These are phyloP conservation scores for Phytopythium cucurbitacearum DNA, from an alignment of 352 stramenopile species.

Conservation along the genomic window DNA sequence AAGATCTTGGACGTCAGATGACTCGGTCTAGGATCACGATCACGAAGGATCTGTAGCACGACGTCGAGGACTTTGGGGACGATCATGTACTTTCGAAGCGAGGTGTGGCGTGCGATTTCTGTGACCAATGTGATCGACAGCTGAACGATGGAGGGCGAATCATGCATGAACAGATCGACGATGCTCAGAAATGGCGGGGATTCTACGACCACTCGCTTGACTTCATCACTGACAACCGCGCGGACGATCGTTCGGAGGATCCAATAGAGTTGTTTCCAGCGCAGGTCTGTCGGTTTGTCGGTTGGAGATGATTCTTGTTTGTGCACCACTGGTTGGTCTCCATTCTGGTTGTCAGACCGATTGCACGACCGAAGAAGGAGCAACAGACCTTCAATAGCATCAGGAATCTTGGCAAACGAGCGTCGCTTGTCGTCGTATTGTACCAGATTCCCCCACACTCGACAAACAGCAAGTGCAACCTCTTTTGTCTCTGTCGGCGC, in stretches of 20 bases:
- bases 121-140: conserved; percentile 34
- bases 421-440: conserved; percentile 52
- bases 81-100: conserved; percentile 25
- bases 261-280: conserved; percentile 30
- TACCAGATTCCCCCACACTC: conserved; percentile 65
- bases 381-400: conserved; percentile 39
- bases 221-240: conserved; percentile 13
- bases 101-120: conserved; percentile 23
- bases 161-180: conserved; percentile 36
- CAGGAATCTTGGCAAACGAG: conserved; percentile 29
- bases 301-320: background rate
- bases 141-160: conserved; percentile 28
- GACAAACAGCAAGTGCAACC: conserved; percentile 25
- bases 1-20: conserved; percentile 24
- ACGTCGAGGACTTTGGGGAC: conserved; percentile 40
- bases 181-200: conserved; percentile 44
- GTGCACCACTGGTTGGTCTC: background rate
- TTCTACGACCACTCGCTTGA: conserved; percentile 26
- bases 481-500: conserved; percentile 6
- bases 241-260: conserved; percentile 28
- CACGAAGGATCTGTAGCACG: conserved; percentile 31
- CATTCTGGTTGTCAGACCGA: background rate
- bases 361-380: conserved; percentile 23
- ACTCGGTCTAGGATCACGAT: conserved; percentile 18
- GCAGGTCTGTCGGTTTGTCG: background rate